These are phyloP conservation scores for Kalmusia sp. DNA, from an alignment of 2,329 filamentous ascomycete genomes.

Conservation along the genomic window DNA sequence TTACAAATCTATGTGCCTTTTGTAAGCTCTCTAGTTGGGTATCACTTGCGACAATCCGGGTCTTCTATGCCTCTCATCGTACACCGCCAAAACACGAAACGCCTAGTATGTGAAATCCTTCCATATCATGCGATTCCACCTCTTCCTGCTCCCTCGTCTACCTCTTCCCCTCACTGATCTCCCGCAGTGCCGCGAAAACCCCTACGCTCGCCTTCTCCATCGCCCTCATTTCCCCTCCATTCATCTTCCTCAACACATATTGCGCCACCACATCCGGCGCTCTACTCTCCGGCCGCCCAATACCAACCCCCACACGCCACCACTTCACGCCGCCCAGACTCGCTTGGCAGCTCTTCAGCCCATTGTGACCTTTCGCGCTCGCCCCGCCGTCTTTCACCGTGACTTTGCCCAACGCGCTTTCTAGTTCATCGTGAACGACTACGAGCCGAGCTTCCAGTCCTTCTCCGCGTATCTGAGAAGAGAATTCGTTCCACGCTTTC, in stretches of 20 bases:
- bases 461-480: slow-evolving; percentile 14
- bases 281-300: slow-evolving; percentile 79
- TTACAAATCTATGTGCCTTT: slow-evolving; percentile 1
- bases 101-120: not conserved
- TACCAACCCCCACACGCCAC: slow-evolving; percentile 78
- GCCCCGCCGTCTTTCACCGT: slow-evolving; percentile 66
- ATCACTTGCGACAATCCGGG: too few species aligned
- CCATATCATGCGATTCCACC: slow-evolving; percentile 9
- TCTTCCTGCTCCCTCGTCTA: not conserved
- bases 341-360: slow-evolving; percentile 51
- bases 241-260: slow-evolving; percentile 79
- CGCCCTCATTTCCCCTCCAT: slow-evolving; percentile 39
- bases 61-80: too few species aligned
- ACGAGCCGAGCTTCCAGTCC: slow-evolving; percentile 64
- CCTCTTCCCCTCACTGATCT: slow-evolving; percentile 52
- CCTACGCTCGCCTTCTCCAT: slow-evolving; percentile 58
- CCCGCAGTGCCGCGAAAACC: slow-evolving; percentile 61
- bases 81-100: not conserved
- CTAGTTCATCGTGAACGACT: slow-evolving; percentile 88
- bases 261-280: slow-evolving; percentile 71
- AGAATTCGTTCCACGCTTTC: slow-evolving; percentile 67
- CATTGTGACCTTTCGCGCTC: slow-evolving; percentile 54
- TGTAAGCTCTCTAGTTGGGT: not conserved
- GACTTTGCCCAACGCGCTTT: slow-evolving; percentile 72
- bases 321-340: slow-evolving; percentile 48